phyloP scores from a whole-genome alignment of 2,329 filamentous ascomycete genomes.

The Sarocladium strictum region DNA sequence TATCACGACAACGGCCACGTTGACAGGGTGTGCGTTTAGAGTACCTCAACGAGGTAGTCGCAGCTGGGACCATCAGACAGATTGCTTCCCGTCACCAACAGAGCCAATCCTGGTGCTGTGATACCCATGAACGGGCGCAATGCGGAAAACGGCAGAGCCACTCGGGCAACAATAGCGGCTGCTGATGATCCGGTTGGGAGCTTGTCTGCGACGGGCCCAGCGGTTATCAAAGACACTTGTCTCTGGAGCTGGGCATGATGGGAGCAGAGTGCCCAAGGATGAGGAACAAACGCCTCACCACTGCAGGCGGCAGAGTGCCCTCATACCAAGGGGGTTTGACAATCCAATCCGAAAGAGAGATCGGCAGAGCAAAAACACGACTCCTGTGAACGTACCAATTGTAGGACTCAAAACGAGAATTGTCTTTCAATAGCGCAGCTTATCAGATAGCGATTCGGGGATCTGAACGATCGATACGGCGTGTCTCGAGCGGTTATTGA shows the following conservation, averaged over 20 bases:
- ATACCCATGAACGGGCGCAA: slow-evolving; percentile 9
- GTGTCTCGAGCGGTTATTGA: slow-evolving; percentile 1
- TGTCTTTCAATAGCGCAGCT: not conserved
- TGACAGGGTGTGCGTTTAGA: not conserved
- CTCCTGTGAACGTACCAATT: not conserved
- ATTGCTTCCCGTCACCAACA: not conserved
- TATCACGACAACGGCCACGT: not conserved
- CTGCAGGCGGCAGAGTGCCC: not conserved
- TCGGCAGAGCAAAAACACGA: not conserved
- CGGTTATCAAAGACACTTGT: not conserved
- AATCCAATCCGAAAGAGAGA: not conserved
- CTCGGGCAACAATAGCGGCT: not conserved
- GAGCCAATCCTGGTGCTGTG: not conserved
- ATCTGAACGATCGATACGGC: not conserved
- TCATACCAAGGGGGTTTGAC: not conserved
- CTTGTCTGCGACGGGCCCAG: not conserved
- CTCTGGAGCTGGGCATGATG: not conserved
- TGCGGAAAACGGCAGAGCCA: not conserved
- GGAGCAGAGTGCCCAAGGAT: not conserved
- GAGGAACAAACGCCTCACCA: not conserved
- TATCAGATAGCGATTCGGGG: not conserved
- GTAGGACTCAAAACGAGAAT: not conserved
- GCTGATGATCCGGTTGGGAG: not conserved
- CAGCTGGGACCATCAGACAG: not conserved
- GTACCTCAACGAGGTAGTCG: not conserved